Percentiles rank a stretch among this genome's conserved stretches.
Conservation (phyloP, 164 flowering plant species). For the Euptelea pleiosperma region DNA sequence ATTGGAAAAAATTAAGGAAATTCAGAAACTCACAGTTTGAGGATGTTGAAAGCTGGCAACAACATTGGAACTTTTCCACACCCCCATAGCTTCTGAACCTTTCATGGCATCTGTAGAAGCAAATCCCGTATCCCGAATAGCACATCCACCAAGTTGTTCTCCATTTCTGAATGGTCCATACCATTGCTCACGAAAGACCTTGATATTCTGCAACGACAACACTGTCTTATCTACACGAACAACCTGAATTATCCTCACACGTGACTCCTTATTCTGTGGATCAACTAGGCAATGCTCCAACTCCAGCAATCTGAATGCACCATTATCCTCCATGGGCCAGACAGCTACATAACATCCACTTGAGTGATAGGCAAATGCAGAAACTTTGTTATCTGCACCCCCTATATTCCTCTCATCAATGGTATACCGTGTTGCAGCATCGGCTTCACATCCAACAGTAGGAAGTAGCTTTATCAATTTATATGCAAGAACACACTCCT, state of each 20-base stretch:
- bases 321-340: conserved; percentile 45
- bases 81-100: conserved; percentile 53
- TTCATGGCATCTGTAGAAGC: conserved; percentile 61
- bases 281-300: conserved; percentile 86
- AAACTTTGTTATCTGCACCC: conserved; percentile 30
- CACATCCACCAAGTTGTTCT: conserved; percentile 89
- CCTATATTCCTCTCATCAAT: conserved; percentile 58
- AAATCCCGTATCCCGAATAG: conserved; percentile 80
- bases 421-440: conserved; percentile 77
- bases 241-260: conserved; percentile 74
- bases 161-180: conserved; percentile 95
- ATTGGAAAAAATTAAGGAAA: background rate
- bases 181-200: conserved; percentile 87
- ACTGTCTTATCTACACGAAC: conserved; percentile 33
- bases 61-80: conserved; percentile 51
- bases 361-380: conserved; percentile 62
- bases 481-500: conserved; percentile 39
- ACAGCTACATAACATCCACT: conserved; percentile 74
- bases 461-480: conserved; percentile 77
- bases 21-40: conserved; percentile 39
- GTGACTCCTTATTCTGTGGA: conserved; percentile 63
- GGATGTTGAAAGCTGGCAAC: conserved; percentile 42
- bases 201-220: conserved; percentile 34
- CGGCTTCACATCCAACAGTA: conserved; percentile 99
- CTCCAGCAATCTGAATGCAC: conserved; percentile 35